Conservation (phyloP, 148 eudicot species). For the Gaultheria prostrata region DNA sequence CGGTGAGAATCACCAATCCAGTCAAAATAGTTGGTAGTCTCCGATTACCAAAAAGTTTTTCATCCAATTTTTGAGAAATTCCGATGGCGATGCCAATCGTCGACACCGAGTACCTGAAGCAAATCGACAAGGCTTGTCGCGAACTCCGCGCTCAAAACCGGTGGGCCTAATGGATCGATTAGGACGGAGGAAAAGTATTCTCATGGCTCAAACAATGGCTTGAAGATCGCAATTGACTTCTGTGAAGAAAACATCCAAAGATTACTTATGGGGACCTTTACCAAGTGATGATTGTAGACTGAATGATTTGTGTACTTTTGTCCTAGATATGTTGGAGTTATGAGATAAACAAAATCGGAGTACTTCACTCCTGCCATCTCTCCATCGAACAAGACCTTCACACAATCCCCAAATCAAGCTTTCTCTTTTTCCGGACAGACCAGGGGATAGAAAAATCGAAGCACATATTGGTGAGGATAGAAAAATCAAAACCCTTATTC, state of each 20-base stretch:
- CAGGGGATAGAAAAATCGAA: too few relatives aligned
- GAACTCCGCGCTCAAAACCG: constrained; percentile 86
- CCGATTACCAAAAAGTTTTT: not conserved
- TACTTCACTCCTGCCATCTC: too few relatives aligned
- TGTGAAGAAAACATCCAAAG: constrained; percentile 93
- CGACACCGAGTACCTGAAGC: constrained; percentile 71
- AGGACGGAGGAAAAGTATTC: constrained; percentile 67
- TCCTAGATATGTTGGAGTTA: not conserved
- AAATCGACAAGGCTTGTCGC: constrained; percentile 89
- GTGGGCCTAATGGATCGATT: constrained; percentile 92
- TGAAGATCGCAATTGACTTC: constrained; percentile 84
- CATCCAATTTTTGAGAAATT: not conserved
- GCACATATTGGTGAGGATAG: too few relatives aligned
- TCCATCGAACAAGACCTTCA: too few relatives aligned
- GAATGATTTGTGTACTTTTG: not conserved
- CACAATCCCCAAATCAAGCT: too few relatives aligned
- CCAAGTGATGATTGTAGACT: constrained; percentile 53
- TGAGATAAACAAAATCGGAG: not conserved
- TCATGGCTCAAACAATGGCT: constrained; percentile 78
- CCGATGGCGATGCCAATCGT: constrained; percentile 81
- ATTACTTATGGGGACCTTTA: constrained; percentile 93
- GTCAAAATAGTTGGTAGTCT: not conserved
- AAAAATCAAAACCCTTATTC: too few relatives aligned
- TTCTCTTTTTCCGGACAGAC: too few relatives aligned
- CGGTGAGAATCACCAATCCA: not conserved